These are phyloP conservation scores for Hanseniaspora taiwanica DNA, from an alignment of 805 yeast species.

Conservation along the genomic window DNA sequence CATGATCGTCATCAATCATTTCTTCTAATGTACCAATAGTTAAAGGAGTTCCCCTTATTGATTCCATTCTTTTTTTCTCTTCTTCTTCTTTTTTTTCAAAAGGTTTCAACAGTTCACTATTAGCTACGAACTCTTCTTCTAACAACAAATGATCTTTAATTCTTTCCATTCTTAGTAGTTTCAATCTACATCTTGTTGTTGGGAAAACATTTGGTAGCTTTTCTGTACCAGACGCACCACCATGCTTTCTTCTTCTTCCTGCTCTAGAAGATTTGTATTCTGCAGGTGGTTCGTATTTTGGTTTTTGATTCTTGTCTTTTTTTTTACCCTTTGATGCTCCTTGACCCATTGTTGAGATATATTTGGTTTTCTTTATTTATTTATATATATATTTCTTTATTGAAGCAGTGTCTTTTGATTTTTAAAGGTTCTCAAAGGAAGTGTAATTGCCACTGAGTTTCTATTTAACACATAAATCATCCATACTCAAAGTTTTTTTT, in stretches of 20 bases:
- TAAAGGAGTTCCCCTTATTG: constrained; percentile 91
- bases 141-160: constrained; percentile 89
- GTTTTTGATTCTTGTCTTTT: constrained; percentile 69
- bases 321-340: constrained; percentile 33
- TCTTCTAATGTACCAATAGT: constrained; percentile 94
- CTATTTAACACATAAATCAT: too few relatives aligned
- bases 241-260: constrained; percentile 69
- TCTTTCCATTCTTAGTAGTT: constrained; percentile 83
- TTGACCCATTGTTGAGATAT: constrained; percentile 25
- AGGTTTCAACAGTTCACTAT: constrained; percentile 89
- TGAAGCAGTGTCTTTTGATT: too few relatives aligned
- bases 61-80: constrained; percentile 90
- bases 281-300: constrained; percentile 97
- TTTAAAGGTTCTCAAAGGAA: too few relatives aligned
- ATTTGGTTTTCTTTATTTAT: too few relatives aligned
- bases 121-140: constrained; percentile 92
- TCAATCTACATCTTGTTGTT: constrained; percentile 84
- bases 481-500: too few relatives aligned
- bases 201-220: constrained; percentile 84
- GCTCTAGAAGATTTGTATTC: constrained; percentile 78
- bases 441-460: too few relatives aligned
- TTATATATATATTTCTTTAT: too few relatives aligned
- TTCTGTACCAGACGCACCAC: constrained; percentile 65
- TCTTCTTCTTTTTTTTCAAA: constrained; percentile 94
- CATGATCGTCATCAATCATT: constrained; percentile 96